Conservation (phyloP, 805 yeast genomes). For the Zygotorulaspora chibaensis region DNA sequence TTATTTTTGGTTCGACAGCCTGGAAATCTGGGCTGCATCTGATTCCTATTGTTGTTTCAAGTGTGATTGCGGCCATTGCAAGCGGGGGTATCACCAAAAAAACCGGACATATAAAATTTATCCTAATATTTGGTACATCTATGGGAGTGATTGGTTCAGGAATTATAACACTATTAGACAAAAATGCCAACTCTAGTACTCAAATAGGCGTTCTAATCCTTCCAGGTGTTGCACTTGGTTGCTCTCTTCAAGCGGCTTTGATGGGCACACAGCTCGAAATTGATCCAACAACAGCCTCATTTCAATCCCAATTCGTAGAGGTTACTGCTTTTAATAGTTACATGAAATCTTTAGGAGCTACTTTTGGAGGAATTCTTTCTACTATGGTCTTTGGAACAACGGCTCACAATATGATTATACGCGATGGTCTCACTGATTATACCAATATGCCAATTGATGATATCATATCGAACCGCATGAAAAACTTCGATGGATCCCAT, state of each 20-base stretch:
- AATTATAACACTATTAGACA: constrained; percentile 29
- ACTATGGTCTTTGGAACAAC: constrained; percentile 11
- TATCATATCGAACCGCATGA: neutral
- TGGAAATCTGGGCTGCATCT: constrained; percentile 22
- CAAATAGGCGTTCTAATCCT: constrained; percentile 37
- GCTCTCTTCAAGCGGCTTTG: constrained; percentile 31
- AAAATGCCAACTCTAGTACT: constrained; percentile 24
- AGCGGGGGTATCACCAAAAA: constrained; percentile 32
- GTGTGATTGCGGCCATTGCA: constrained; percentile 14
- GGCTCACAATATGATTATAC: neutral
- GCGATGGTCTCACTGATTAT: neutral
- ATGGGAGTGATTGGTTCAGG: constrained; percentile 37
- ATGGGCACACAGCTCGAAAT: constrained; percentile 29
- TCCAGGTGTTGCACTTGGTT: constrained; percentile 37
- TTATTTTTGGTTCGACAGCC: constrained; percentile 18
- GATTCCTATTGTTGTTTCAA: constrained; percentile 16
- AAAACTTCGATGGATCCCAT: constrained; percentile 16
- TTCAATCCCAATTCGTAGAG: constrained; percentile 16
- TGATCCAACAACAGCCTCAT: constrained; percentile 13
- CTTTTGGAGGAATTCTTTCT: constrained; percentile 20
- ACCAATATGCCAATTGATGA: neutral
- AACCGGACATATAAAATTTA: constrained; percentile 35
- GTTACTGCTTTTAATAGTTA: constrained; percentile 23
- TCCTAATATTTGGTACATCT: constrained; percentile 28
- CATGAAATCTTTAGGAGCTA: constrained; percentile 19